Evolutionary conservation across 345 rosid species (phyloP).

Genomic region (Ceriops decandra): DNA sequence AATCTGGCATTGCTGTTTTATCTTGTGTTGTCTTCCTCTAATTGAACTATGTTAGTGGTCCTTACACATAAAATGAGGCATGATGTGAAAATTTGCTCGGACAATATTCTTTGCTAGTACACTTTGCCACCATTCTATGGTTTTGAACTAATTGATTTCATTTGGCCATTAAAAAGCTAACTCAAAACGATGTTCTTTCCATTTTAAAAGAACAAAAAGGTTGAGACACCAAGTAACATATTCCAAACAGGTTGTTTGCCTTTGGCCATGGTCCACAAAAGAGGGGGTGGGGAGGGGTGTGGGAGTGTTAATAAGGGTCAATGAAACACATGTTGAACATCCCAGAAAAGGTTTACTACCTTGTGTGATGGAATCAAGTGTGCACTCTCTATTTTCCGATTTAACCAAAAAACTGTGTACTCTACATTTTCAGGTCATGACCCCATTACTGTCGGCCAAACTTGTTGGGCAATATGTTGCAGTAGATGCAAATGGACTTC

Average conservation of each 20-base stretch:
- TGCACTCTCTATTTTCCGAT: no score
- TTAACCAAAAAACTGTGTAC: neutral
- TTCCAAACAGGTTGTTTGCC: neutral
- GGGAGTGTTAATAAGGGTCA: neutral
- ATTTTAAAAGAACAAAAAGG: neutral
- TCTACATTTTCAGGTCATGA: constrained; percentile 58
- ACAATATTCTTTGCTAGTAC: neutral
- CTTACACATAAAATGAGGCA: neutral
- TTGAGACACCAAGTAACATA: neutral
- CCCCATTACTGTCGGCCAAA: constrained; percentile 81
- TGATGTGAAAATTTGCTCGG: neutral
- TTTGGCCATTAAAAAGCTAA: constrained; percentile 2
- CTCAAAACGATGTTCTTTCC: neutral
- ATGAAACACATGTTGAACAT: neutral
- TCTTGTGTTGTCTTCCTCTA: constrained; percentile 9
- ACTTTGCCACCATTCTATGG: neutral
- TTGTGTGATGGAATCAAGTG: neutral
- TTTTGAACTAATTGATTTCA: neutral
- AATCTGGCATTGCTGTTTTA: constrained; percentile 7
- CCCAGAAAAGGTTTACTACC: neutral
- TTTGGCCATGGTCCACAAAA: neutral
- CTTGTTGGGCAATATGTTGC: constrained; percentile 83
- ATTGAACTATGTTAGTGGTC: neutral
- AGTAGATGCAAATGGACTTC: constrained; percentile 68
- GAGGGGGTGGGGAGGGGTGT: neutral